A percentile compares a stretch with the other conserved stretches of the same genome.
Conservation (phyloP, 257 asterid species). For the Ophiorrhiza pumila region DNA sequence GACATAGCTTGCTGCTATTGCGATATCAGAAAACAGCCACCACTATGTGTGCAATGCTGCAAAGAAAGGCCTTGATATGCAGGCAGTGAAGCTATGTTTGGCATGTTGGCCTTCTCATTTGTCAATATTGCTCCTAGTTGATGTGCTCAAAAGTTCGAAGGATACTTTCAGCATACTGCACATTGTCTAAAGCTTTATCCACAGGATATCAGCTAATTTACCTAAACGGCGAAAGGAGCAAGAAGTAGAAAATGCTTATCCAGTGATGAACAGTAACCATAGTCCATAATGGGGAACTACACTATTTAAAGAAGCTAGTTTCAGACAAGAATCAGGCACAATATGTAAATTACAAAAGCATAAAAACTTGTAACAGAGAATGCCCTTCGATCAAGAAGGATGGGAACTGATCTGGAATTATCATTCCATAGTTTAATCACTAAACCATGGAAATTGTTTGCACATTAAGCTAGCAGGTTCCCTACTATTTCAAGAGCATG, state of each 20-base stretch:
- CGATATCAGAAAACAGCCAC: slow-evolving; percentile 39
- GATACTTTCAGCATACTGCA: background rate
- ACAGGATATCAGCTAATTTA: background rate
- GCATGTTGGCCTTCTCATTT: background rate
- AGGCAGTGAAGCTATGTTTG: background rate
- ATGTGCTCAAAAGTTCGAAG: background rate
- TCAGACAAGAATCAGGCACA: background rate
- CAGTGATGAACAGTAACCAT: background rate
- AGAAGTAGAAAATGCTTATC: background rate
- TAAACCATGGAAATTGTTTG: background rate
- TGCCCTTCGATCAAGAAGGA: background rate
- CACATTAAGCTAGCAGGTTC: background rate
- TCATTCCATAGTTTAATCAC: background rate
- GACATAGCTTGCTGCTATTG: slow-evolving; percentile 46
- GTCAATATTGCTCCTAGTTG: background rate
- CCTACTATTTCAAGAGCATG: background rate
- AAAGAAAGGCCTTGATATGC: slow-evolving; percentile 27
- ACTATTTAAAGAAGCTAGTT: background rate
- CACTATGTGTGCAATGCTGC: slow-evolving; percentile 43
- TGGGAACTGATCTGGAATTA: background rate
- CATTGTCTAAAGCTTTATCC: background rate
- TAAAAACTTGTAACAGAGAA: background rate
- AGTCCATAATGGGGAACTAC: background rate
- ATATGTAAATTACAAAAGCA: background rate
- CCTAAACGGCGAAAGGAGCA: background rate